Base-by-base conservation (phyloP, 2,329 filamentous ascomycete genomes). In the Claviceps digitariae region DNA sequence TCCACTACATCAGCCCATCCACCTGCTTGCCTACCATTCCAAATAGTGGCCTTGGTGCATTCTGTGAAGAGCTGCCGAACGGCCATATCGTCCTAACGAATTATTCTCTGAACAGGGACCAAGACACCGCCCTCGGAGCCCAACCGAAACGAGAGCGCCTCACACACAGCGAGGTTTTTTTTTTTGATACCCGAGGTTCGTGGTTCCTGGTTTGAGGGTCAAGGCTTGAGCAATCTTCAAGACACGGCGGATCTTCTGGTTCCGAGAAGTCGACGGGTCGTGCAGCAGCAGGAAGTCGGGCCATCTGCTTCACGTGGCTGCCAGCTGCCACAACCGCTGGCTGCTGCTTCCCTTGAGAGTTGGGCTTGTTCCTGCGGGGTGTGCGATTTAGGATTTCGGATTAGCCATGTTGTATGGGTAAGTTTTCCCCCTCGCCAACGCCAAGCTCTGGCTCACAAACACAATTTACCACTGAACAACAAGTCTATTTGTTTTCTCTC, bases 371-470 rank as follows among this genome's bases (percentile, higher is more conserved):
- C 56, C 53, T 59, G 54, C 54, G 47, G 53, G 55, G 52, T 53
- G 54, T 57, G 54, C 48, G 44, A 48, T 46, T 48, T 53, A 21
- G 48, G 36, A 49, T 44, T 48, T 55, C 34, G 51, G 51, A 36
- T 49, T 29, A 45, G 51, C 51, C 54, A 55, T 55, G 54, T 48
- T 67, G 69, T 63, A 71, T 71, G 67, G 69, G 71, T 73, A 73
- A 60, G 71, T 62, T 58, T 62, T 59, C 57, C 61, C 55, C 52
- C 36, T 49, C 52, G 48, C 50, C 55, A 38, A 36, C 45, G 48
- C 53, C 52, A 50, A 41, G 41, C 50, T 36, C 48, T 45, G 40
- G 15, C 20, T 34, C 50, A 34, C 21, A 41, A 27, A 44, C 27
- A 31, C 36, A 50, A 50, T 41, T 34, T 34, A 41, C 5, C 23